These are phyloP conservation scores for Schrenkiella parvula DNA, from an alignment of 345 rosid genomes.

Conservation along the genomic window DNA sequence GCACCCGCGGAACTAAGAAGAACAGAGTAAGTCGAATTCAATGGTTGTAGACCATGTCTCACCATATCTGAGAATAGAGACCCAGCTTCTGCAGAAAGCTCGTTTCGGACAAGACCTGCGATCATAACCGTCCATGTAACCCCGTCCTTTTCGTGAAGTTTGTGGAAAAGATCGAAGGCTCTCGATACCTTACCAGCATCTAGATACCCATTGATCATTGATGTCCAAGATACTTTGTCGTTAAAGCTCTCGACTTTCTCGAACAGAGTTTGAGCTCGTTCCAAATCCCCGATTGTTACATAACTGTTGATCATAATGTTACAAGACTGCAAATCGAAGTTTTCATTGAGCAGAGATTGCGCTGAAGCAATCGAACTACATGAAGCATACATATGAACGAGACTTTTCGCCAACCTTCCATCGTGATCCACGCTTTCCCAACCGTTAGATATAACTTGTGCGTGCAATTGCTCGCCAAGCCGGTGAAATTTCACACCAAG, in stretches of 20 bases:
- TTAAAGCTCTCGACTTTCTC: constrained; percentile 43
- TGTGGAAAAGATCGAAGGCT: constrained; percentile 49
- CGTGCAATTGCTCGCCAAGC: constrained; percentile 64
- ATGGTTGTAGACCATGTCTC: constrained; percentile 48
- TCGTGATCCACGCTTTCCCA: constrained; percentile 47
- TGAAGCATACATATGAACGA: constrained; percentile 64
- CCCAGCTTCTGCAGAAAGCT: constrained; percentile 50
- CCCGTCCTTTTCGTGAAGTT: constrained; percentile 42
- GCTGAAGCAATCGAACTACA: constrained; percentile 56
- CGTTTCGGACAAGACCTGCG: constrained; percentile 63
- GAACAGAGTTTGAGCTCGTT: constrained; percentile 46
- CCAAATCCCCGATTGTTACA: constrained; percentile 41
- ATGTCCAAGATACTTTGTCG: constrained; percentile 59
- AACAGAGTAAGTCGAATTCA: constrained; percentile 65
- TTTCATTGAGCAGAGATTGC: constrained; percentile 36
- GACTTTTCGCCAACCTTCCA: constrained; percentile 61
- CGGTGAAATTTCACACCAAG: constrained; percentile 41
- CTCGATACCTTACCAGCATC: constrained; percentile 48
- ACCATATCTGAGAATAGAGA: constrained; percentile 53
- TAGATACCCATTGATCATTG: constrained; percentile 66
- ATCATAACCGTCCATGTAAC: constrained; percentile 64
- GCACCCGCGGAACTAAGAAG: constrained; percentile 77
- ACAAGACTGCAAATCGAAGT: constrained; percentile 58
- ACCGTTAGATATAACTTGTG: constrained; percentile 44
- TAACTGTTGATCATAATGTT: constrained; percentile 60